Percentiles rank a stretch among this genome's conserved stretches.
Conservation (phyloP, 345 rosid genomes). For the Eucalyptus microcorys region DNA sequence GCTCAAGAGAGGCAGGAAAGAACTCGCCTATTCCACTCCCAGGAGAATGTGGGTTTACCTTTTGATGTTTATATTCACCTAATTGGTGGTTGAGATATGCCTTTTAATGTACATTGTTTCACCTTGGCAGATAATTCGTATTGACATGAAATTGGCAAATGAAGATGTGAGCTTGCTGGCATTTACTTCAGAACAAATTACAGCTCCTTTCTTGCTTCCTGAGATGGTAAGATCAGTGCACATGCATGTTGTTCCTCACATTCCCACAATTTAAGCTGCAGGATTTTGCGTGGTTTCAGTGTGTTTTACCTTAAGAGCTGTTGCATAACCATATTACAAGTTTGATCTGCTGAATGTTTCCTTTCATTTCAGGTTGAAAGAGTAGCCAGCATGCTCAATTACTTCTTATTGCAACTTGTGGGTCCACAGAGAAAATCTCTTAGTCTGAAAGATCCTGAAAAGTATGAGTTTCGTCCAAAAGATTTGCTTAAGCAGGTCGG, state of each 20-base stretch:
- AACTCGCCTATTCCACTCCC: slow-evolving; percentile 82
- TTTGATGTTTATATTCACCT: not conserved
- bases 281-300: not conserved
- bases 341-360: not conserved
- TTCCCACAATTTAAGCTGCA: not conserved
- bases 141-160: slow-evolving; percentile 97
- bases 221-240: slow-evolving; percentile 60
- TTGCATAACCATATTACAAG: not conserved
- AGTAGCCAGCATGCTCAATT: slow-evolving; percentile 96
- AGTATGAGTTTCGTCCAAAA: slow-evolving; percentile 93
- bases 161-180: slow-evolving; percentile 95
- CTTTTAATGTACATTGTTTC: not conserved
- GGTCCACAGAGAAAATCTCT: slow-evolving; percentile 96
- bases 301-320: not conserved
- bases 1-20: slow-evolving; percentile 98
- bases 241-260: not conserved
- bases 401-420: slow-evolving; percentile 90
- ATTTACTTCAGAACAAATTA: slow-evolving; percentile 91
- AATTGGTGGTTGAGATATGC: not conserved
- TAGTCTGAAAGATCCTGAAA: slow-evolving; percentile 86
- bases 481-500: slow-evolving; percentile 91
- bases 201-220: slow-evolving; percentile 92
- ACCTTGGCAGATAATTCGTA: slow-evolving; percentile 63
- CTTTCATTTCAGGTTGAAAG: slow-evolving; percentile 59
- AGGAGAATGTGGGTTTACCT: slow-evolving; percentile 53